A percentile compares a stretch with the other conserved stretches of the same genome.
These are phyloP conservation scores for Cladophialophora carrionii DNA, from an alignment of 2,329 filamentous ascomycete genomes.

Conservation along the genomic window DNA sequence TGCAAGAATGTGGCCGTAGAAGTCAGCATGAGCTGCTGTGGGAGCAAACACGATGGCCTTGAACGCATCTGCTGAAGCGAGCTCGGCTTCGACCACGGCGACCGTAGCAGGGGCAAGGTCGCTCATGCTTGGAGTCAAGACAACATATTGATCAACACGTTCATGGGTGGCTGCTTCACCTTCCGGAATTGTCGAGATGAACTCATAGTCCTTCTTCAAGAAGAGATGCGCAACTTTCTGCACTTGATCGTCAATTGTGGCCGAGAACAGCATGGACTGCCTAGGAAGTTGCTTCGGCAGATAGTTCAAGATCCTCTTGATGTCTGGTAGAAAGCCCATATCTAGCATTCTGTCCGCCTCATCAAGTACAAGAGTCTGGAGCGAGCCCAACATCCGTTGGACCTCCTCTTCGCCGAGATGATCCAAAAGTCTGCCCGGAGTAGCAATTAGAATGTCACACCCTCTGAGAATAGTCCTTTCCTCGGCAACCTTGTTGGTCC, in stretches of 20 bases:
- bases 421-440: conserved; percentile 84
- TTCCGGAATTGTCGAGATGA: conserved; percentile 81
- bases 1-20: conserved; percentile 60
- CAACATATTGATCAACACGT: conserved; percentile 76
- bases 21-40: conserved; percentile 59
- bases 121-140: conserved; percentile 68
- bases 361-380: conserved; percentile 65
- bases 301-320: conserved; percentile 62
- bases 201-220: conserved; percentile 81
- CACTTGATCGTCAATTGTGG: conserved; percentile 84
- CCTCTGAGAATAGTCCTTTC: conserved; percentile 18
- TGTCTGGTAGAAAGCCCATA: conserved; percentile 67
- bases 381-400: conserved; percentile 65
- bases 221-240: conserved; percentile 75
- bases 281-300: conserved; percentile 69
- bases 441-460: conserved; percentile 72
- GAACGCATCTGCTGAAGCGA: conserved; percentile 59
- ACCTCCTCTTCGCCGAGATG: conserved; percentile 68
- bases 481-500: conserved; percentile 27
- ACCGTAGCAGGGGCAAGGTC: conserved; percentile 60
- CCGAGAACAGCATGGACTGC: conserved; percentile 93
- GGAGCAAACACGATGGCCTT: conserved; percentile 94
- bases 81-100: conserved; percentile 8
- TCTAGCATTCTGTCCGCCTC: conserved; percentile 70
- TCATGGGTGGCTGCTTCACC: conserved; percentile 85